Evolutionary conservation across 305 asterid genomes (phyloP).

Genomic region (Ajuga reptans): DNA sequence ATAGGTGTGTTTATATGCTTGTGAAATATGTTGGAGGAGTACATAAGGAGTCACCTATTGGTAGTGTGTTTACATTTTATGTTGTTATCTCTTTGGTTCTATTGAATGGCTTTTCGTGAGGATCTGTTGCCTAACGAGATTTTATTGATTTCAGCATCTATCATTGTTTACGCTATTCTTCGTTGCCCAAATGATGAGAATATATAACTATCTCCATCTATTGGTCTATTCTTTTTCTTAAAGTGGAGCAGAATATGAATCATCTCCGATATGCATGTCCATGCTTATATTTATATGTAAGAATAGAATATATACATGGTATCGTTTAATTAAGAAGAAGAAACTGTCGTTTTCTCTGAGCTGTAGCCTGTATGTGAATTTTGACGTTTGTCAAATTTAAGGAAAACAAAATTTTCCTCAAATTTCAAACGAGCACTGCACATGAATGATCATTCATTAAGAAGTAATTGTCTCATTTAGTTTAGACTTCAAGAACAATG

Average conservation of each 20-base stretch:
- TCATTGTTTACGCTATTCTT: not conserved
- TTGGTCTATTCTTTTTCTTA: not conserved
- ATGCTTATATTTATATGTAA: not conserved
- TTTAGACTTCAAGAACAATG: not conserved
- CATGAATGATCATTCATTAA: not conserved
- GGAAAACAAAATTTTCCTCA: not conserved
- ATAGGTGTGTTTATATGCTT: not conserved
- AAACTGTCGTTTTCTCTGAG: not conserved
- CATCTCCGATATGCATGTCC: not conserved
- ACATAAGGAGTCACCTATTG: not conserved
- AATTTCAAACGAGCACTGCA: not conserved
- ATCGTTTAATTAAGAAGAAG: not conserved
- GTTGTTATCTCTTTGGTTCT: not conserved
- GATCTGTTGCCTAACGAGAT: not conserved
- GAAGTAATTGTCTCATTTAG: not conserved
- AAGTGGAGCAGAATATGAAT: not conserved
- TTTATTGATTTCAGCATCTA: not conserved
- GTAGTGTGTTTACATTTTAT: not conserved
- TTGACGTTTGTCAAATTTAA: not conserved
- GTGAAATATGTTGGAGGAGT: not conserved
- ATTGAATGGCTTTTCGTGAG: not conserved
- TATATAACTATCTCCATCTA: not conserved
- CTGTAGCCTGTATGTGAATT: not conserved
- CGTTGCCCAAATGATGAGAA: not conserved
- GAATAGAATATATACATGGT: not conserved